phyloP scores from a whole-genome alignment of 371 early-diverging fungal species.

The Furculomyces boomerangus region DNA sequence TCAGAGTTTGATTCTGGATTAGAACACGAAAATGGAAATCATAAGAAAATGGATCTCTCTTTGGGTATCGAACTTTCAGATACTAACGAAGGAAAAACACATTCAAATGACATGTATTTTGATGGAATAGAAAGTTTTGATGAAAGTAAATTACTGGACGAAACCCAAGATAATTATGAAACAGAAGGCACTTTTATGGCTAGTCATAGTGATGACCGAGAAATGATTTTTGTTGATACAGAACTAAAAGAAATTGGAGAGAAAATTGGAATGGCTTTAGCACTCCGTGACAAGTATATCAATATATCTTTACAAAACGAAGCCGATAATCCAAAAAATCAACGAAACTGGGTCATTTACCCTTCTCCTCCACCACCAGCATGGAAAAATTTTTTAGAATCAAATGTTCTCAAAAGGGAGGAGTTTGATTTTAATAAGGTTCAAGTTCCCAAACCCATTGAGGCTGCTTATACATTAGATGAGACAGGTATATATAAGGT shows the following conservation, averaged over 20 bases:
- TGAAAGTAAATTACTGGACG: too few species aligned
- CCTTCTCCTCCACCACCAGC: conserved; percentile 70
- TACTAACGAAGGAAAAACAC: too few species aligned
- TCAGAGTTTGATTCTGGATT: too few species aligned
- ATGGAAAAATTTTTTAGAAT: conserved; percentile 18
- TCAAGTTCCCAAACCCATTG: conserved; percentile 37
- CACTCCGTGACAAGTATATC: conserved; percentile 75
- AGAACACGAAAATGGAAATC: too few species aligned
- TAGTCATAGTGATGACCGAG: too few species aligned
- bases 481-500: conserved; percentile 45
- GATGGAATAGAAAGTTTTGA: too few species aligned
- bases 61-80: too few species aligned
- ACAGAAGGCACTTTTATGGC: too few species aligned
- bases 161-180: too few species aligned
- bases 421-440: conserved; percentile 44
- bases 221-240: not conserved
- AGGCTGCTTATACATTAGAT: conserved; percentile 25
- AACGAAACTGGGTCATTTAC: conserved; percentile 64
- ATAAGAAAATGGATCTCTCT: too few species aligned
- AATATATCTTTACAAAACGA: conserved; percentile 47
- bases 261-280: not conserved
- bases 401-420: not conserved
- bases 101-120: too few species aligned
- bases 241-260: not conserved
- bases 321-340: conserved; percentile 74